Percentiles rank a stretch among this genome's conserved stretches.
Conservation (phyloP, 176 grass and related monocot genomes). For the Luzula sylvatica region DNA sequence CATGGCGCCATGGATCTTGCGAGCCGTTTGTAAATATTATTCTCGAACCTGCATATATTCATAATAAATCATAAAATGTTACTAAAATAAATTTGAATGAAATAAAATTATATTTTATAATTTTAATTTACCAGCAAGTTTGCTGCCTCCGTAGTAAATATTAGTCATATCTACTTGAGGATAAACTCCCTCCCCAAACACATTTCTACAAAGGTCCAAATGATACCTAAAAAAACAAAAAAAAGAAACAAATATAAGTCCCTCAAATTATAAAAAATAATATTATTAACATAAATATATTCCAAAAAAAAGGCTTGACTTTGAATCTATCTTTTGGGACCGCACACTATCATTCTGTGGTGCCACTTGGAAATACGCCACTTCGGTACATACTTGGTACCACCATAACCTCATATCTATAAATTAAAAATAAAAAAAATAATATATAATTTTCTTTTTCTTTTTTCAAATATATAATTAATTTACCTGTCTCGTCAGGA, state of each 20-base stretch:
- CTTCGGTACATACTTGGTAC: constrained; percentile 96
- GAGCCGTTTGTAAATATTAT: constrained; percentile 89
- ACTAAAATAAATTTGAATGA: background rate
- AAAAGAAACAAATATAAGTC: background rate
- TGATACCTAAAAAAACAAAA: constrained; percentile 46
- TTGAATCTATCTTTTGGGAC: constrained; percentile 53
- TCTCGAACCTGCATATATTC: constrained; percentile 48
- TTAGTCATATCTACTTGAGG: constrained; percentile 85
- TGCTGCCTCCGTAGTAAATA: constrained; percentile 81
- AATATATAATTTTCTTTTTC: constrained; percentile 26
- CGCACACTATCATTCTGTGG: constrained; percentile 74
- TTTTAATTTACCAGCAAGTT: constrained; percentile 59
- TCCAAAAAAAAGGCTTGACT: constrained; percentile 23
- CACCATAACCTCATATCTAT: constrained; percentile 81
- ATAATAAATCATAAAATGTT: background rate
- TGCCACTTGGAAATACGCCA: constrained; percentile 96
- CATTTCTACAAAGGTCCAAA: constrained; percentile 86
- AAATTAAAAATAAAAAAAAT: constrained; percentile 12
- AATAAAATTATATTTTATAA: constrained; percentile 7
- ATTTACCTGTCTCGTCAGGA: constrained; percentile 56
- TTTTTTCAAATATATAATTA: constrained; percentile 6
- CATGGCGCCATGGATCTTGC: constrained; percentile 94
- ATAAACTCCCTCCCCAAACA: constrained; percentile 86
- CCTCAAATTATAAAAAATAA: background rate
- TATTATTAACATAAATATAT: background rate